Conservation (phyloP, 352 stramenopile genomes). For the Pythium guiyangense region DNA sequence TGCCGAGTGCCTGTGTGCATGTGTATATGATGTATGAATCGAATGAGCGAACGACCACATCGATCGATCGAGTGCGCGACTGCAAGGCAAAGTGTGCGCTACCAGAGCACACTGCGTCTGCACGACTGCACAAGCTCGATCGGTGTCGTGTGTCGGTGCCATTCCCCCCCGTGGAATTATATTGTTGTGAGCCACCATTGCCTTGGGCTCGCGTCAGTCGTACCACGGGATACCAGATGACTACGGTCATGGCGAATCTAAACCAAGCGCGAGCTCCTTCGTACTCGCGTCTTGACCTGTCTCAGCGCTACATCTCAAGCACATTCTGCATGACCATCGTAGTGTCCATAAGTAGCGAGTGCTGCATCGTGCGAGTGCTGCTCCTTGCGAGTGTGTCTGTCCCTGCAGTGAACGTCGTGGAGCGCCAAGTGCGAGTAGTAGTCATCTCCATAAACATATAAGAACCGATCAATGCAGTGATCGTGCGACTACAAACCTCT, state of each 20-base stretch:
- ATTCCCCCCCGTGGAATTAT: slow-evolving; percentile 44
- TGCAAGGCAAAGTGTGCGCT: not conserved
- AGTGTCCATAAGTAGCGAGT: too few relatives aligned
- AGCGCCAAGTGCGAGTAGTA: too few relatives aligned
- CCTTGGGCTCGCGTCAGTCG: slow-evolving; percentile 82
- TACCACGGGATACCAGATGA: slow-evolving; percentile 70
- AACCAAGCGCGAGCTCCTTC: slow-evolving; percentile 68
- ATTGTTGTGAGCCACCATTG: slow-evolving; percentile 72
- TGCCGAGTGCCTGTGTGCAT: not conserved
- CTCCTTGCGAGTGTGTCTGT: too few relatives aligned
- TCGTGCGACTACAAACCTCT: too few relatives aligned
- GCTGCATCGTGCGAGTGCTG: too few relatives aligned
- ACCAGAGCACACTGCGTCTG: not conserved
- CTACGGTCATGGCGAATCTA: slow-evolving; percentile 73
- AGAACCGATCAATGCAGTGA: too few relatives aligned
- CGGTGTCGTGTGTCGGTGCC: not conserved
- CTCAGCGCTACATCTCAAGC: slow-evolving; percentile 43
- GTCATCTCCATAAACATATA: too few relatives aligned
- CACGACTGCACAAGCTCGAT: too few relatives aligned
- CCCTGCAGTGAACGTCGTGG: too few relatives aligned
- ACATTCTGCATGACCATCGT: not conserved
- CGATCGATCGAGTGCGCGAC: slow-evolving; percentile 4
- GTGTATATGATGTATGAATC: slow-evolving; percentile 3
- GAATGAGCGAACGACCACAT: not conserved
- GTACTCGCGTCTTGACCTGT: slow-evolving; percentile 83